Evolutionary conservation across 768 basidiomycete species (phyloP), one percentile per base, ranked within the genome.

Genomic region (Tephrocybe rancida): DNA sequence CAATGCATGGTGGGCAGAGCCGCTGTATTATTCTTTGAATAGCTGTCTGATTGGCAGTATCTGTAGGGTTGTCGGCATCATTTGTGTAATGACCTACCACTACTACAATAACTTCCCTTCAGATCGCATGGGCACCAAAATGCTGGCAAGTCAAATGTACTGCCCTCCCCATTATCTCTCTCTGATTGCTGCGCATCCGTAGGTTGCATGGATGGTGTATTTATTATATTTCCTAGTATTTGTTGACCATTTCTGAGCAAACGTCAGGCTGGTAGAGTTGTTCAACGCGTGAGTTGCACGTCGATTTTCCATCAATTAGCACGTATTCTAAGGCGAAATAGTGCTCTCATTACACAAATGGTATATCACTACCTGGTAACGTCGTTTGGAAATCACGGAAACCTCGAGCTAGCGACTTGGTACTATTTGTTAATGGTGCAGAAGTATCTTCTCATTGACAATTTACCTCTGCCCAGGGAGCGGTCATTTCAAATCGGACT

Each of bases 121-220:
- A n/a, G 50, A 51, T 13, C 22, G 41, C 14, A 44, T 14, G 8
- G 50, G 41, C n/a, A 51, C 50, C n/a, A 51, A 51, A 16, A 6
- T 51, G 8, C 14, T 51, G 18, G 50, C 44, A 34, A 3, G 50
- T 29, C 30, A 3, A 30, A 6, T 19, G 18, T n/a, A n/a, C n/a
- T n/a, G n/a, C n/a, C n/a, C n/a, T n/a, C n/a, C n/a, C n/a, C n/a
- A n/a, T n/a, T n/a, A n/a, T n/a, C n/a, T n/a, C n/a, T n/a, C n/a
- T n/a, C n/a, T n/a, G n/a, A n/a, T n/a, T n/a, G n/a, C n/a, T n/a
- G n/a, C n/a, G n/a, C n/a, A 41, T 41, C 5, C 9, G 21, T n/a
- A 44, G 50, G 50, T 51, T 2, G 50, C 50, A 34, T 51, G 50
- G 50, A 51, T 32, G 27, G n/a, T 2, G 50, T 51, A 44, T 22